Evolutionary conservation across 1,284 basidiomycete genomes (phyloP), one percentile per base, ranked within the genome.

Genomic region (Ganoderma sinense): DNA sequence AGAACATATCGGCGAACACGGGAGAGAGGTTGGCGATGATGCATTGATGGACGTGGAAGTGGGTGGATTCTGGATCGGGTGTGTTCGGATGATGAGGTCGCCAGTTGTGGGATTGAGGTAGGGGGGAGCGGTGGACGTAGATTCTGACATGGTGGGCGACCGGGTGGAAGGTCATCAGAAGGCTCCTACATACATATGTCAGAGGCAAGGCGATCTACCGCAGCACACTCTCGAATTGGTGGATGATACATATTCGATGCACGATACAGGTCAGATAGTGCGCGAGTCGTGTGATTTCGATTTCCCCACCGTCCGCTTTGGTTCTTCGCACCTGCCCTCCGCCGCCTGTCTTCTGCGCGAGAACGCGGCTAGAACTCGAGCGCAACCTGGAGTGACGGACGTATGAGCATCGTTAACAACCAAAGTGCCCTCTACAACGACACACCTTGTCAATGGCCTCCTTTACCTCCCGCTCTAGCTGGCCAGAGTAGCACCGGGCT

Each of bases 71-170:
- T 20, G 75, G 75, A 66, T 75, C 69, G 16, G 75, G 75, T 66
- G 78, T 70, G 69, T n/a, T n/a, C 75, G 75, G 72, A 77, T 71
- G 76, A 80, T 78, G 72, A 75, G 71, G 77, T 77, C 71, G 26
- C 61, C 67, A 1, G 31, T 43, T 11, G 33, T 1, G 18, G 51
- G n/a, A 26, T 64, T 26, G 20, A 26, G 51, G 48, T 39, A 69
- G 11, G 60, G 26, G 6, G 40, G 60, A 29, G 14, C 7, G 26
- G 60, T 23, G 4, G 40, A 8, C 18, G 60, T 33, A 29, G 60
- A 62, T 23, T 20, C 40, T 62, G n/a, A 33, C 31, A 33, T 31
- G 16, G 8, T 56, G 55, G 14, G 31, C 18, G 14, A 56, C 26
- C 31, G 2, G 31, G 55, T 33, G 16, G 55, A 33, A 33, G 29